Base-by-base conservation (phyloP, 1,284 basidiomycete genomes). In the Ustilago lituana region DNA sequence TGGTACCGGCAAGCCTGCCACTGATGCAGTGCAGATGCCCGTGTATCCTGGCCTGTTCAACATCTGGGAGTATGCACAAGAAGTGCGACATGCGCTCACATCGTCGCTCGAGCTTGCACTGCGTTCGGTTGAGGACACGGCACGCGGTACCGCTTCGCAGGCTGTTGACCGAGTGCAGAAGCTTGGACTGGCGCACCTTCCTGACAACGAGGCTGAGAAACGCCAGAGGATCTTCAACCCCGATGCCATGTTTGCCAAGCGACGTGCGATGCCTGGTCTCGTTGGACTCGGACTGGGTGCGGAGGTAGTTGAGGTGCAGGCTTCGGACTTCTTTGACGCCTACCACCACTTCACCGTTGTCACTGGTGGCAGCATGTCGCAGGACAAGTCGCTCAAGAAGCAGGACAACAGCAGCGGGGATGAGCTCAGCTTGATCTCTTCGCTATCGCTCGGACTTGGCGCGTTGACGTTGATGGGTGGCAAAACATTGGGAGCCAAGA, bases 201-300 rank as follows among this genome's bases (percentile, higher is more conserved):
- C 94, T 0, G 86, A 55, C 11, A 52, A 74, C 26, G 60, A 66
- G 1, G 62, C 54, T 2, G 66, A 77, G 48, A 61, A 67, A 40
- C 62, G 70, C 5, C 54, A 74, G 47, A 86, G 93, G 9, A 88
- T 94, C 11, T 98, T 99, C 85, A 89, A 93, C 84, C 92, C 95
- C 11, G 90, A 94, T 78, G 94, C 92, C 17, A 98, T 99, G 96
- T 99, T 98, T 84, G 35, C 79, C 85, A 40, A 86, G 85, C 65
- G 88, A 85, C 76, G 85, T 85, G 85, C 77, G 83, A 50, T 61
- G 40, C 55, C 54, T 7, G 65, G 64, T 15, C 39, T 82, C 12
- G 69, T 75, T 2, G 77, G 79, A 0, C 61, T 82, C 5, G 79
- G 80, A 2, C 59, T 82, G 15, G 52, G 60, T 29, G 44, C 64